Evolutionary conservation across 495 filamentous ascomycete species (phyloP).

Genomic region (Tuber calosporum): DNA sequence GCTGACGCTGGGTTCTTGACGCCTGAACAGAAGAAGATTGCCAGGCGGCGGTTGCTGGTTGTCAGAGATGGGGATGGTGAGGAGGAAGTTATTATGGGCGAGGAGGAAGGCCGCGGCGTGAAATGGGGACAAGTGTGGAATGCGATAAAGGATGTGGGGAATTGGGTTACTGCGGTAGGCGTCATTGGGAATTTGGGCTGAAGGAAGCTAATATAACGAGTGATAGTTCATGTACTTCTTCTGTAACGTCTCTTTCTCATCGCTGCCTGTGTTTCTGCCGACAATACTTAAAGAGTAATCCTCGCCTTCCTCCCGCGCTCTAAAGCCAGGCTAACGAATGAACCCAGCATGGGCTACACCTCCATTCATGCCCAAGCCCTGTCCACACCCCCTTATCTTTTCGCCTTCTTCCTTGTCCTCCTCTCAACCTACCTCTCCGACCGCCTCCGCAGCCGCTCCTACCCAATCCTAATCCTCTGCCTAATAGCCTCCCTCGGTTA

Average conservation of each 20-base stretch:
- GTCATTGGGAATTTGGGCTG: constrained; percentile 2
- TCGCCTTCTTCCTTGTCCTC: constrained; percentile 64
- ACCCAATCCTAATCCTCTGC: constrained; percentile 58
- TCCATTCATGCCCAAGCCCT: constrained; percentile 69
- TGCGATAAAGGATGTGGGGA: constrained; percentile 30
- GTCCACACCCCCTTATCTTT: constrained; percentile 72
- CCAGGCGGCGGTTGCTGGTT: constrained; percentile 57
- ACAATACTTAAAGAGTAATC: constrained; percentile 58
- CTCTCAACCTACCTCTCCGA: constrained; percentile 65
- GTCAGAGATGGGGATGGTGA: constrained; percentile 57
- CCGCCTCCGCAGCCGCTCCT: constrained; percentile 61
- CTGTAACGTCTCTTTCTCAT: constrained; percentile 65
- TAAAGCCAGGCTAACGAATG: background rate
- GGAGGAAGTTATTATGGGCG: constrained; percentile 42
- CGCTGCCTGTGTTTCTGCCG: constrained; percentile 76
- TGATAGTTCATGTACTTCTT: constrained; percentile 50
- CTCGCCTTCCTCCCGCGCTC: background rate
- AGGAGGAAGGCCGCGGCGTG: constrained; percentile 33
- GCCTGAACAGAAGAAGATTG: constrained; percentile 63
- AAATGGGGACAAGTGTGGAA: constrained; percentile 34
- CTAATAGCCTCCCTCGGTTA: constrained; percentile 64
- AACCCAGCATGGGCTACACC: constrained; percentile 59
- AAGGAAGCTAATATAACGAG: constrained; percentile 10
- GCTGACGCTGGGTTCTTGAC: constrained; percentile 62
- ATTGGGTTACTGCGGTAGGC: constrained; percentile 33